Evolutionary conservation across 257 asterid species (phyloP), one percentile per base, ranked within the genome.

Genomic region (Solanum bulbocastanum): DNA sequence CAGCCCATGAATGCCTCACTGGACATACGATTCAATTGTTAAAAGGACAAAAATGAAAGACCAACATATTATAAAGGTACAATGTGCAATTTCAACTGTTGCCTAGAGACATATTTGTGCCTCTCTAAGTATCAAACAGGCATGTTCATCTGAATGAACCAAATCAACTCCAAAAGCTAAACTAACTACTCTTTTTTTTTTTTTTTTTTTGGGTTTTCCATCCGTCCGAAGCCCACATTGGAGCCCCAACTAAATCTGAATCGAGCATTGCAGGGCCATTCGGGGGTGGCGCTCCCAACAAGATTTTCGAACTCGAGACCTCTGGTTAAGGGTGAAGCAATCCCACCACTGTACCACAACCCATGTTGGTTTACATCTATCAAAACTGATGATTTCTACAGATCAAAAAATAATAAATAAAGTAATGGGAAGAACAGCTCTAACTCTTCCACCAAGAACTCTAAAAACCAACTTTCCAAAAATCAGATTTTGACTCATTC

Each of bases 401-500:
- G 10, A 73, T 20, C 46, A 20, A 72, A 71, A 33, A 30, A 33
- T 33, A 33, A 16, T 69, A 72, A 72, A 72, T 4, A 35, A 6
- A 32, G 78, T 8, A 72, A 6, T 72, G 44, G 44, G 44, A 35
- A 72, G 27, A 73, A 73, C 46, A 73, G 9, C 82, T 9, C 44
- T 14, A 35, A 72, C 27, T 36, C 27, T 33, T 72, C 79, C 79
- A 72, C 42, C 44, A 69, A 69, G 5, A 69, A 69, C 75, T 85
- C 81, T 37, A 42, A 36, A 5, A 30, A 86, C 40, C 37, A 44
- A 44, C 4, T 44, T 44, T 44, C 16, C 52, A 49, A 49, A 15
- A 49, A 16, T 49, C 60, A 44, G 20, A 42, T 87, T 66, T 62
- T 5, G 87, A 83, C 90, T 95, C 92, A 96, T 92, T 95, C 86